These are phyloP conservation scores for Xylariaceae sp. DNA, from an alignment of 2,329 filamentous ascomycete genomes.

Conservation along the genomic window DNA sequence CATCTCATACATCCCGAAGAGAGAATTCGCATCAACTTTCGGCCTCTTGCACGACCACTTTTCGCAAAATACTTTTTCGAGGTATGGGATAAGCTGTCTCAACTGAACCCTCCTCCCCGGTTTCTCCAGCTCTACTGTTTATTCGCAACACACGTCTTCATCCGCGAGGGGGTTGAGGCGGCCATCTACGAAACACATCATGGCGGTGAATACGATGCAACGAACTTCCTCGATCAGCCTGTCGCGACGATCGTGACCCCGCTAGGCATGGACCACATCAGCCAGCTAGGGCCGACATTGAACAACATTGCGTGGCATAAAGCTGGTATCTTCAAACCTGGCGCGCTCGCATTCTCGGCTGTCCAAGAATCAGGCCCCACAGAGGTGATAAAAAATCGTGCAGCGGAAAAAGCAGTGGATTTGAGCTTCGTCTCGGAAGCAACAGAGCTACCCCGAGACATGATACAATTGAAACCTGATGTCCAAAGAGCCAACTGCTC, in stretches of 20 bases:
- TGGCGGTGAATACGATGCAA: constrained; percentile 46
- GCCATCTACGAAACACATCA: constrained; percentile 43
- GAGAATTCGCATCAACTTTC: constrained; percentile 39
- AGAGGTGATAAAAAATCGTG: constrained; percentile 33
- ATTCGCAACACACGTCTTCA: constrained; percentile 42
- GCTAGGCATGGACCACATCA: constrained; percentile 46
- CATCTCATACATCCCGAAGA: constrained; percentile 42
- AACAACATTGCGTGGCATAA: constrained; percentile 51
- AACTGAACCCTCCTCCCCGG: constrained; percentile 4
- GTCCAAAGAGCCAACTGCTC: constrained; percentile 32
- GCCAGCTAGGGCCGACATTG: constrained; percentile 40
- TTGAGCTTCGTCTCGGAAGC: constrained; percentile 27
- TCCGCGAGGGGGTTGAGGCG: constrained; percentile 39
- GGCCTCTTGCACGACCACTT: constrained; percentile 31
- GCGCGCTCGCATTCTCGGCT: constrained; percentile 36
- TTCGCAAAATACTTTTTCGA: constrained; percentile 45
- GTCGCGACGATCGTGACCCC: constrained; percentile 41
- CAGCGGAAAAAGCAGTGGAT: constrained; percentile 30
- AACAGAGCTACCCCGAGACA: constrained; percentile 14
- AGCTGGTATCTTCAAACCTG: constrained; percentile 45
- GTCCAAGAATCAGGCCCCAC: constrained; percentile 27
- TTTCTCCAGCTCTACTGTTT: constrained; percentile 38
- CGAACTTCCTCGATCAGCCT: constrained; percentile 43
- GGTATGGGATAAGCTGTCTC: constrained; percentile 36
- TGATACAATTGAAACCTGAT: constrained; percentile 19